phyloP scores from a whole-genome alignment of 495 filamentous ascomycete species.

The Aspergillus kassunensis region DNA sequence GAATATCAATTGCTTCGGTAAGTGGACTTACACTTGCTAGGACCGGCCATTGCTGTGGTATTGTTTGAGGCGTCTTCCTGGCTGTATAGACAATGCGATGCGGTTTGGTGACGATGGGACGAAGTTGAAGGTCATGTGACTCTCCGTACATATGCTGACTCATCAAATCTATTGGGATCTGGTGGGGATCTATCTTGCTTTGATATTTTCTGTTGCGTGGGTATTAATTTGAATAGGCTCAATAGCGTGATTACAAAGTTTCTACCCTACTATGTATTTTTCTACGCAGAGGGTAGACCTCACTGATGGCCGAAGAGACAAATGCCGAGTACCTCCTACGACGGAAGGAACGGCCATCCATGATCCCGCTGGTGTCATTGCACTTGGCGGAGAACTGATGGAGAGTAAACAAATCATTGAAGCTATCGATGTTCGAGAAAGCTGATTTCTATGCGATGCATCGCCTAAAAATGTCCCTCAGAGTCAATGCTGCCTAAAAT shows the following conservation, averaged over 20 bases:
- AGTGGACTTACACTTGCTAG: conserved; percentile 42
- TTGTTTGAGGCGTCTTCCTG: conserved; percentile 2
- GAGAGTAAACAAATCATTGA: neutral
- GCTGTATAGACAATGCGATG: conserved; percentile 1
- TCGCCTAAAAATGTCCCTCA: no score
- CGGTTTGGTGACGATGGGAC: conserved; percentile 12
- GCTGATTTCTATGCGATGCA: no score
- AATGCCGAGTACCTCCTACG: neutral
- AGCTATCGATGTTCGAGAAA: neutral
- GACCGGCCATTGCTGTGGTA: conserved; percentile 43
- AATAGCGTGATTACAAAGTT: no score
- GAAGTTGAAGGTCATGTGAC: conserved; percentile 19
- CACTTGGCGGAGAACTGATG: conserved; percentile 4
- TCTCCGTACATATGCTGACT: conserved; percentile 8
- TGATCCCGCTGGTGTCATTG: neutral
- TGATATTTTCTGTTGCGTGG: no score
- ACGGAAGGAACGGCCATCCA: no score
- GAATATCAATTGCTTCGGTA: neutral
- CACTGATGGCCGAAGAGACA: neutral
- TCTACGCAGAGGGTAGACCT: neutral
- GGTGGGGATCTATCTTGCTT: no score
- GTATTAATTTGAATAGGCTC: no score
- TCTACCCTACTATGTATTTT: no score
- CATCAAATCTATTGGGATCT: no score
- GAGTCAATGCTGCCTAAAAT: no score